Percentiles rank a stretch among this genome's conserved stretches.
Conservation (phyloP, 1,284 basidiomycete species). For the Marasmius oreades region DNA sequence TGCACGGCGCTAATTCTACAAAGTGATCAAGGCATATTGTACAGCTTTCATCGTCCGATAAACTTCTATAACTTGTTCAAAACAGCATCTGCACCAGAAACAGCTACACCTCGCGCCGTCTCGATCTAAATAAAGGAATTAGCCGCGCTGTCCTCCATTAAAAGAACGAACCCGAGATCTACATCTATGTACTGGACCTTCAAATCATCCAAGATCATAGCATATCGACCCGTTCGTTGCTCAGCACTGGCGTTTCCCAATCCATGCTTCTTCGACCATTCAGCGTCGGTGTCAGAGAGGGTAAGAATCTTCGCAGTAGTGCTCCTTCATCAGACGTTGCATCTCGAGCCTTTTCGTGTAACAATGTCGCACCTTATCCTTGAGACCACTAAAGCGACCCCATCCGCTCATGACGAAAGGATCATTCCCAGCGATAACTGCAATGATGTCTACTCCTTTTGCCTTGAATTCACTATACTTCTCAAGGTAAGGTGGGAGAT, state of each 20-base stretch:
- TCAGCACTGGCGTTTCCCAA: constrained; percentile 56
- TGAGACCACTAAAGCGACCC: constrained; percentile 62
- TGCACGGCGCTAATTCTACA: too few species aligned
- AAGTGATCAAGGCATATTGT: too few species aligned
- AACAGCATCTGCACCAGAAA: constrained; percentile 66
- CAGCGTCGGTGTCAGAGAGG: constrained; percentile 61
- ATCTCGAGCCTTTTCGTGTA: not conserved
- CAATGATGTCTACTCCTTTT: constrained; percentile 72
- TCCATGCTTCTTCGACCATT: constrained; percentile 63
- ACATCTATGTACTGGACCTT: constrained; percentile 57
- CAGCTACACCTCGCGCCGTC: constrained; percentile 48
- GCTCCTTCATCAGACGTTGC: not conserved
- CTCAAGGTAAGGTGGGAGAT: constrained; percentile 68
- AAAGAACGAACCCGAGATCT: not conserved
- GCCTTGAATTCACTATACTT: constrained; percentile 66
- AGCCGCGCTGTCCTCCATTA: not conserved
- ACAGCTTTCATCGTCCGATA: too few species aligned
- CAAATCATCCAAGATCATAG: constrained; percentile 67
- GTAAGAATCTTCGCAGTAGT: constrained; percentile 49
- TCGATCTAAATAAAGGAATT: constrained; percentile 40
- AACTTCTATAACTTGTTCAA: constrained; percentile 45
- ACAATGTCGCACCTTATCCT: constrained; percentile 56
- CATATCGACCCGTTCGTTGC: constrained; percentile 66
- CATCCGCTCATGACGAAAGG: constrained; percentile 79
- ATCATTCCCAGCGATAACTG: constrained; percentile 71